Conservation (phyloP, 2,329 filamentous ascomycete genomes). For the Colletotrichum sp. region DNA sequence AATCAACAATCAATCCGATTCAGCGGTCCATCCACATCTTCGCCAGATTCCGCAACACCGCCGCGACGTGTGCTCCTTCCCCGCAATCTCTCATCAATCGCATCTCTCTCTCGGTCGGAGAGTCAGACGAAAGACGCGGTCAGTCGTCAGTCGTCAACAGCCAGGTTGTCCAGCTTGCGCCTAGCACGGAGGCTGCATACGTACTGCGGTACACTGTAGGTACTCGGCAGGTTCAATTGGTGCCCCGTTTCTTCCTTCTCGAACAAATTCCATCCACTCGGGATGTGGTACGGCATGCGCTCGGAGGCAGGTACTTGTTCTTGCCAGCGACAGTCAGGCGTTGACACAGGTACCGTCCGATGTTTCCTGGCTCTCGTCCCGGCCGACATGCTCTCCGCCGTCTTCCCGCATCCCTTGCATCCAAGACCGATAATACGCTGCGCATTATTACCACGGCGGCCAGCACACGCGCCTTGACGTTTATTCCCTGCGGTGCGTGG, state of each 20-base stretch:
- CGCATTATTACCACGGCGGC: not conserved
- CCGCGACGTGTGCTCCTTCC: not conserved
- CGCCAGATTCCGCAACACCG: not conserved
- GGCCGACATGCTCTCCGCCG: not conserved
- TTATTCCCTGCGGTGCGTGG: not conserved
- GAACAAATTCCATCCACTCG: slow-evolving; percentile 10
- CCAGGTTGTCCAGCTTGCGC: not conserved
- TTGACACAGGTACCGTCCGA: not conserved
- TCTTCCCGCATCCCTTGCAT: slow-evolving; percentile 3
- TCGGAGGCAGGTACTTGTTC: not conserved
- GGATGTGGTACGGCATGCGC: not conserved
- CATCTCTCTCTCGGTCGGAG: not conserved
- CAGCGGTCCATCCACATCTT: not conserved
- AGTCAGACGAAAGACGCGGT: not conserved
- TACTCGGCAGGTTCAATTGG: not conserved
- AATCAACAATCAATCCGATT: not conserved
- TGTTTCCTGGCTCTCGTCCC: slow-evolving; percentile 1
- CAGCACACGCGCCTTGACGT: not conserved
- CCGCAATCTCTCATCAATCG: slow-evolving; percentile 15
- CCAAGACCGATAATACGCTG: not conserved
- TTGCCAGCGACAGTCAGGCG: not conserved
- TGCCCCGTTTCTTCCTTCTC: slow-evolving; percentile 20
- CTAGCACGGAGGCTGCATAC: not conserved
- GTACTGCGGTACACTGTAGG: not conserved
- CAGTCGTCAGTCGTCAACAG: not conserved